These are phyloP conservation scores for Aegle marmelos DNA, from an alignment of 345 rosid species.

Conservation along the genomic window DNA sequence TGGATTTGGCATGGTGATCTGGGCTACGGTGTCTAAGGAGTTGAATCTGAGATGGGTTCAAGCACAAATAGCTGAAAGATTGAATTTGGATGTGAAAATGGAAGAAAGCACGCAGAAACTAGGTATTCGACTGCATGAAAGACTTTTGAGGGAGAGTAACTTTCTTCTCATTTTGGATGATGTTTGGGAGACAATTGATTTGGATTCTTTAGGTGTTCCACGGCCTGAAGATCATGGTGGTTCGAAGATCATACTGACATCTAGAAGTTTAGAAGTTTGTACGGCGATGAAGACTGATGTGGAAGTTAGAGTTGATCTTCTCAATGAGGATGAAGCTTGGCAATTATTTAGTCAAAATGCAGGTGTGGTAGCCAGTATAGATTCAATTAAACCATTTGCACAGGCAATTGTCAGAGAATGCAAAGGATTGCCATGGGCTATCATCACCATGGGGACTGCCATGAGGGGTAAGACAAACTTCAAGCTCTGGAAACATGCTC, in stretches of 20 bases:
- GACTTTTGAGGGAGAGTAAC: slow-evolving; percentile 12
- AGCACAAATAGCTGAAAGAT: slow-evolving; percentile 24
- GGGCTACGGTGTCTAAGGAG: slow-evolving; percentile 27
- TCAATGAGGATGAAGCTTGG: slow-evolving; percentile 28
- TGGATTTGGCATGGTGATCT: slow-evolving; percentile 17
- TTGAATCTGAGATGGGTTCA: slow-evolving; percentile 19
- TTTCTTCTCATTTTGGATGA: slow-evolving; percentile 37
- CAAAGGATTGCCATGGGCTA: slow-evolving; percentile 47
- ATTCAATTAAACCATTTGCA: slow-evolving; percentile 28
- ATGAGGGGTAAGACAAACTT: slow-evolving; percentile 30
- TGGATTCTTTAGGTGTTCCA: slow-evolving; percentile 28
- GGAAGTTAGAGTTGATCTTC: slow-evolving; percentile 15
- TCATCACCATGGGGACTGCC: slow-evolving; percentile 36
- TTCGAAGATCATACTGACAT: slow-evolving; percentile 24
- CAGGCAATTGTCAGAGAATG: slow-evolving; percentile 31
- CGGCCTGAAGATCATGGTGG: not conserved
- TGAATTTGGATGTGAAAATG: slow-evolving; percentile 22
- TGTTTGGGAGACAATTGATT: slow-evolving; percentile 25
- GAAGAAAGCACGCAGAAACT: slow-evolving; percentile 17
- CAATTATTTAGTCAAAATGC: slow-evolving; percentile 19
- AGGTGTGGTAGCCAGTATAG: slow-evolving; percentile 14
- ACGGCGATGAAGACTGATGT: slow-evolving; percentile 21
- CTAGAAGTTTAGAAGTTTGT: slow-evolving; percentile 22
- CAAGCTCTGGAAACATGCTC: slow-evolving; percentile 39
- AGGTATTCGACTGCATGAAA: slow-evolving; percentile 12